Evolutionary conservation across 2,329 filamentous ascomycete genomes (phyloP), one percentile per base, ranked within the genome.

Genomic region (Botrytis galanthina): DNA sequence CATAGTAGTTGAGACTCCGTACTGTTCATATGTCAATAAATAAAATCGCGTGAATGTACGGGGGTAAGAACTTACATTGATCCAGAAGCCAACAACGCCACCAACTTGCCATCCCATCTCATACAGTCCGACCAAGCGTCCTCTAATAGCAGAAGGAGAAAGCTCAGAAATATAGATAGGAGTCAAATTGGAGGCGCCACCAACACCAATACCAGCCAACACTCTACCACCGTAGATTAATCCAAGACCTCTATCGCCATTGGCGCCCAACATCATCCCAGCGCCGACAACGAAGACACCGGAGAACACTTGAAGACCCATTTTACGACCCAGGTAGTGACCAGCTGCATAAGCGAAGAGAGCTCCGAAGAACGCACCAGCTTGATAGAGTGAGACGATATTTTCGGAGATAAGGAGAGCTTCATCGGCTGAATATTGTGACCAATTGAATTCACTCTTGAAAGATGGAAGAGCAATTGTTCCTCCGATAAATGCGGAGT

Each of bases 211-310:
- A 61, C 79, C 79, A 29, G 73, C 74, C 20, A 80, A 70, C 22
- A 79, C 67, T 29, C 79, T 75, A 12, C 79, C 79, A 20, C 70
- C 73, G 72, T 80, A 80, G 6, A 54, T 51, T 66, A 70, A 73
- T n/a, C 64, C 64, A 18, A 73, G 57, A 20, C 71, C 64, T 44
- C 71, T 57, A n/a, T 63, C n/a, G 37, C 89, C 92, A 63, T 70
- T 73, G 29, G 71, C 71, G 54, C 66, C 71, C 37, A 94, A 83
- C 90, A 93, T 94, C 76, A 94, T 80, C 71, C 90, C 91, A 61
- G 91, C 89, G 74, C 92, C 93, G 16, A 94, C 79, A 71, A 89
- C 85, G 81, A 95, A 95, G 75, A 95, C 77, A 48, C 87, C 71
- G 3, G 86, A 83, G 80, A 90, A 92, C 64, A 89, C 76, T 75